Conservation (phyloP, 225 moss, liverwort and hornwort genomes). For the Physcomitrellopsis africana region DNA sequence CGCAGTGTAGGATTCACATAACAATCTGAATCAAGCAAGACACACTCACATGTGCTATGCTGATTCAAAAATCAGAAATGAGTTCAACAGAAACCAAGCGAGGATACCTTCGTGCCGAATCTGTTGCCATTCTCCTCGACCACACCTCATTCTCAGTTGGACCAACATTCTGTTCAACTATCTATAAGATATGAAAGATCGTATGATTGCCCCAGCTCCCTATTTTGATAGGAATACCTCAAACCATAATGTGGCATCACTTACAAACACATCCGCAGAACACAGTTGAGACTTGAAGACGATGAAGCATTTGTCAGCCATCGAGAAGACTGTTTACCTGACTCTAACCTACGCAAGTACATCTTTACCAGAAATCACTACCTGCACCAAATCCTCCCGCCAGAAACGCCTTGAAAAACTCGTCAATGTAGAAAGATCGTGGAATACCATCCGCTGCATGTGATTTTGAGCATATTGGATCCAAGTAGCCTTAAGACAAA, state of each 20-base stretch:
- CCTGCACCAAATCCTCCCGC: constrained; percentile 47
- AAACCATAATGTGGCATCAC: constrained; percentile 42
- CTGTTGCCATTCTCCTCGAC: constrained; percentile 47
- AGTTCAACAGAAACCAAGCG: constrained; percentile 42
- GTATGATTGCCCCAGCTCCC: constrained; percentile 44
- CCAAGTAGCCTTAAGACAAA: constrained; percentile 61
- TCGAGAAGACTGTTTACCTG: constrained; percentile 56
- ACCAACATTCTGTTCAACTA: constrained; percentile 53
- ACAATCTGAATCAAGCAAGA: constrained; percentile 38
- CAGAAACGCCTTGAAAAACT: constrained; percentile 29
- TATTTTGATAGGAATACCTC: constrained; percentile 35
- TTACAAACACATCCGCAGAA: constrained; percentile 40
- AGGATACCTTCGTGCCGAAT: constrained; percentile 46
- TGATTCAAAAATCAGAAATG: constrained; percentile 24
- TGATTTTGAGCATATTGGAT: constrained; percentile 47
- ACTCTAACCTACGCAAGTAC: constrained; percentile 47
- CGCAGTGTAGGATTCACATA: constrained; percentile 29
- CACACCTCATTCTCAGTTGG: constrained; percentile 45
- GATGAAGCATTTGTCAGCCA: constrained; percentile 54
- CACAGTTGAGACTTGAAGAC: constrained; percentile 39
- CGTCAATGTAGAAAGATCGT: constrained; percentile 27
- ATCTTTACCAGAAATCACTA: constrained; percentile 58
- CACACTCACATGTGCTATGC: constrained; percentile 32
- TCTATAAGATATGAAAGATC: constrained; percentile 38
- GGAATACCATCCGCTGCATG: constrained; percentile 43